Conservation (phyloP, 768 basidiomycete genomes). For the Leccinum barrowsii region DNA sequence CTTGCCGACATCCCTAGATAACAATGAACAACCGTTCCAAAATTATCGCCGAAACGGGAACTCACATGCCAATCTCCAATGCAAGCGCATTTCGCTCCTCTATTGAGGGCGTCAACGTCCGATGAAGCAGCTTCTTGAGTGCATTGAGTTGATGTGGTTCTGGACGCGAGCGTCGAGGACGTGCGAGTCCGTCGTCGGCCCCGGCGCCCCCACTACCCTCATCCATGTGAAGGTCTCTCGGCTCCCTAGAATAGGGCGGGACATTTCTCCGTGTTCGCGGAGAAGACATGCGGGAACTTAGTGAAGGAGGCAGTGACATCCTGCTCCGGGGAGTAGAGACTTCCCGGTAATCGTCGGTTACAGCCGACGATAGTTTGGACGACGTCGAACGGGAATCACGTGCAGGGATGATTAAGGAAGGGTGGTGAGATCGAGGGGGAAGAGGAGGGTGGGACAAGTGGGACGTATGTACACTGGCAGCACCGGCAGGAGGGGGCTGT, state of each 20-base stretch:
- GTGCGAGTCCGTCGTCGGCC: constrained; percentile 36
- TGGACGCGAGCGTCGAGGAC: constrained; percentile 71
- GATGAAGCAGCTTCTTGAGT: constrained; percentile 63
- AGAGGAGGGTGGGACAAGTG: constrained; percentile 12
- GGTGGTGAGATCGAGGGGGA: constrained; percentile 30
- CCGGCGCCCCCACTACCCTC: constrained; percentile 23
- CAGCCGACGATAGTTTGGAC: constrained; percentile 12
- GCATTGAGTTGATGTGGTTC: constrained; percentile 77
- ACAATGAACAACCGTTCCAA: constrained; percentile 11
- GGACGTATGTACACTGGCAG: constrained; percentile 5
- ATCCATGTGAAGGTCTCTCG: constrained; percentile 25
- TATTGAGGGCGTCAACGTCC: constrained; percentile 71
- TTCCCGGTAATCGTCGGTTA: constrained; percentile 18
- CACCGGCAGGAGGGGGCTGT: constrained; percentile 13
- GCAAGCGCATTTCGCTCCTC: constrained; percentile 76
- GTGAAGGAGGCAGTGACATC: constrained; percentile 30
- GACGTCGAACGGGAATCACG: constrained; percentile 14
- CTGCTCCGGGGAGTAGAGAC: constrained; percentile 24
- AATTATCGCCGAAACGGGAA: constrained; percentile 8
- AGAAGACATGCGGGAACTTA: constrained; percentile 26
- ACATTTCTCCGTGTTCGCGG: constrained; percentile 28
- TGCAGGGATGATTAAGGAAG: constrained; percentile 27
- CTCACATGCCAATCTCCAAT: constrained; percentile 73
- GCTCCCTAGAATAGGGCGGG: constrained; percentile 27
- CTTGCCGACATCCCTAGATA: constrained; percentile 68